phyloP scores from a whole-genome alignment of 2,329 filamentous ascomycete species.

The Neophaeococcomyces aloes region DNA sequence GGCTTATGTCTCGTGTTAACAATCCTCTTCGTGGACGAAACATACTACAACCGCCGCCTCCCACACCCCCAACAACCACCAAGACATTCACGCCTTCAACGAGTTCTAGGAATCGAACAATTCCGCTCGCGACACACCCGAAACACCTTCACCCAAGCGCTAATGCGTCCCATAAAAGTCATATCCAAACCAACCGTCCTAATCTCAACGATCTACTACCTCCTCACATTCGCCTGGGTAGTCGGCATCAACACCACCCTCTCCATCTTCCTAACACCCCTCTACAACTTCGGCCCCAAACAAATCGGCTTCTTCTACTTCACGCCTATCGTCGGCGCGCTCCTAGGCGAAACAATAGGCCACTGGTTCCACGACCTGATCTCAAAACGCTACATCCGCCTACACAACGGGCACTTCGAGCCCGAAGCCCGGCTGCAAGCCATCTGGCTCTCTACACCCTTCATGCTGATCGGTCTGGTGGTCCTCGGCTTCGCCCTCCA shows the following conservation, averaged over 20 bases:
- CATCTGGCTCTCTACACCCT: constrained; percentile 38
- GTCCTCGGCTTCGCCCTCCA: constrained; percentile 45
- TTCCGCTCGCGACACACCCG: constrained; percentile 20
- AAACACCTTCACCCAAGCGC: constrained; percentile 28
- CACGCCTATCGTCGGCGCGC: constrained; percentile 44
- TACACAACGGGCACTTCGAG: constrained; percentile 44
- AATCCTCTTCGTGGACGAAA: constrained; percentile 30
- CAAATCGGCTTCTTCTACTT: constrained; percentile 50
- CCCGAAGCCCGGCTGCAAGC: constrained; percentile 46
- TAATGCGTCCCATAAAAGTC: constrained; percentile 29
- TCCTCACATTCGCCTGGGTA: constrained; percentile 33
- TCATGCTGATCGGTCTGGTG: constrained; percentile 42
- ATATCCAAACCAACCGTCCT: constrained; percentile 30
- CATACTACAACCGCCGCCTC: constrained; percentile 29
- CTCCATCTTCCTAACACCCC: constrained; percentile 40
- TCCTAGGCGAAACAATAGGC: constrained; percentile 44
- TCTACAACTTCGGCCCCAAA: constrained; percentile 42
- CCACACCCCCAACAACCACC: constrained; percentile 18
- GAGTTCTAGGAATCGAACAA: constrained; percentile 24
- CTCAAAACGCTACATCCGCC: constrained; percentile 35
- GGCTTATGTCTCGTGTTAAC: constrained; percentile 26
- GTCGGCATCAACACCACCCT: constrained; percentile 48
- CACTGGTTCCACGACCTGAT: constrained; percentile 48
- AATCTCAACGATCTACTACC: constrained; percentile 29
- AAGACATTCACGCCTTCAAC: constrained; percentile 21